These are phyloP conservation scores for Microbotryum scabiosae DNA, from an alignment of 1,284 basidiomycete species.

Conservation along the genomic window DNA sequence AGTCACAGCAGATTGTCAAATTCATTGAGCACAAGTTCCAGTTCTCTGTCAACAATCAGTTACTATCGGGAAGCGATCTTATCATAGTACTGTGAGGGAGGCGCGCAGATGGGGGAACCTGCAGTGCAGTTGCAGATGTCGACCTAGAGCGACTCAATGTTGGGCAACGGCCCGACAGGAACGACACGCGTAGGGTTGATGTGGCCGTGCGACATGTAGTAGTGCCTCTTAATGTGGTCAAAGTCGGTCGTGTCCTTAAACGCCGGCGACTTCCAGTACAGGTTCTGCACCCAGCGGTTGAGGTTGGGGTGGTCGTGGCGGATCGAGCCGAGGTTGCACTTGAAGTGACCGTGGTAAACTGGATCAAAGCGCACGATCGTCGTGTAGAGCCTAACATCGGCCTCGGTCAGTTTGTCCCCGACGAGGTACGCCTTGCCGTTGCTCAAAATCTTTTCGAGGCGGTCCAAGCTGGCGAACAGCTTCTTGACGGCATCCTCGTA, in stretches of 20 bases:
- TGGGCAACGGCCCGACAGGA: conserved; percentile 60
- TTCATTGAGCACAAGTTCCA: too few species aligned
- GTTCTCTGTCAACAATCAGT: too few species aligned
- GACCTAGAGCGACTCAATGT: conserved; percentile 47
- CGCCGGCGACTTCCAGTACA: conserved; percentile 84
- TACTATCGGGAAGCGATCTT: too few species aligned
- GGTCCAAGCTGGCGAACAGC: conserved; percentile 65
- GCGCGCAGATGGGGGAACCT: too few species aligned
- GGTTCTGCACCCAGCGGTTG: conserved; percentile 63
- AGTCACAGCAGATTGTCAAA: too few species aligned
- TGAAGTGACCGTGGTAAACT: conserved; percentile 87
- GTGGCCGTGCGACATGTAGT: conserved; percentile 66
- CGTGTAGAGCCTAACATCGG: conserved; percentile 65
- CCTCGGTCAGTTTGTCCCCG: conserved; percentile 76
- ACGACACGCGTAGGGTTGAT: conserved; percentile 67
- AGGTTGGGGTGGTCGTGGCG: conserved; percentile 68
- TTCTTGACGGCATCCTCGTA: conserved; percentile 64
- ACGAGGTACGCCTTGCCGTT: conserved; percentile 72
- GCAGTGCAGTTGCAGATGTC: too few species aligned
- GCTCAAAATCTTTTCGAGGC: conserved; percentile 64
- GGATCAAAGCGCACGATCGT: conserved; percentile 59
- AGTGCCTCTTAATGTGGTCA: conserved; percentile 56
- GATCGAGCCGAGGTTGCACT: conserved; percentile 69
- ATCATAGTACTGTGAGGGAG: too few species aligned
- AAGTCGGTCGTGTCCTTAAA: conserved; percentile 87